These are phyloP conservation scores for Phytophthora vignae DNA, from an alignment of 352 stramenopile genomes.

Conservation along the genomic window DNA sequence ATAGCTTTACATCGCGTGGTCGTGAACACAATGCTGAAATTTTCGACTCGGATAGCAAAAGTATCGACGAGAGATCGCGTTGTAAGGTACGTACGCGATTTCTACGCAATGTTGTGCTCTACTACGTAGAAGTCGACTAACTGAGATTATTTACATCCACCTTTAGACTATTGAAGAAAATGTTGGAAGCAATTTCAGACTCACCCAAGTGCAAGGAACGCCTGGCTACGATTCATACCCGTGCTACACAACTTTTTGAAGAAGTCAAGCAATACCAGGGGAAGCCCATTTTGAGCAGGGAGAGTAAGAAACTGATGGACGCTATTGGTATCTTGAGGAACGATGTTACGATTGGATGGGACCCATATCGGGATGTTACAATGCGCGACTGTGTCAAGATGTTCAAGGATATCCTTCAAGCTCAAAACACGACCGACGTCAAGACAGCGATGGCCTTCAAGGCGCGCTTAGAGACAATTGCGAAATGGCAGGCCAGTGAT, in stretches of 20 bases:
- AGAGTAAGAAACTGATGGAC: neutral
- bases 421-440: neutral
- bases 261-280: neutral
- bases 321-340: neutral
- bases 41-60: neutral
- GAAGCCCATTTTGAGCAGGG: neutral
- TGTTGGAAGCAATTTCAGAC: neutral
- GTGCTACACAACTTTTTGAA: neutral
- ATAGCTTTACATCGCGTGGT: neutral
- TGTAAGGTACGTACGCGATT: neutral
- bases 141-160: neutral
- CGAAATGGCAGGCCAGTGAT: too few species aligned
- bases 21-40: neutral
- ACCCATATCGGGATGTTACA: neutral
- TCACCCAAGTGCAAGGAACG: neutral
- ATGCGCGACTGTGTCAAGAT: neutral
- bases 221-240: neutral
- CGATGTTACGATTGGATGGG: neutral
- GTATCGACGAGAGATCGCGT: neutral
- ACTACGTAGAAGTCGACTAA: neutral
- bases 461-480: too few species aligned
- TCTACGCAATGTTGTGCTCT: neutral
- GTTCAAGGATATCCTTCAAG: neutral
- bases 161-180: neutral
- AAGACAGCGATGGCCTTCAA: neutral